phyloP scores from a whole-genome alignment of 106 monocot species.

The Dendrobium chrysotoxum region DNA sequence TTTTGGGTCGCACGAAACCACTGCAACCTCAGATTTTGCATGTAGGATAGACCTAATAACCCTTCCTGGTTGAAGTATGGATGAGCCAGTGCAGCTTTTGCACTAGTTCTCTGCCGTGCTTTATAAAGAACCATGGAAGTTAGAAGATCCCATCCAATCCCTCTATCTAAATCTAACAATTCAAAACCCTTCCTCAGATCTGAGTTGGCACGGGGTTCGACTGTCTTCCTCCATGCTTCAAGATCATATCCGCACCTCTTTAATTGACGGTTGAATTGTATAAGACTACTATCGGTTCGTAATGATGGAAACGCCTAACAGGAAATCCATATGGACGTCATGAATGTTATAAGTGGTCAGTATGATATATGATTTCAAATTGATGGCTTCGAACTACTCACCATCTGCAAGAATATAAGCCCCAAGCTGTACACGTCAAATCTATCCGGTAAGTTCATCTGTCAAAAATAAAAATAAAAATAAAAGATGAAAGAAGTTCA shows the following conservation, averaged over 20 bases:
- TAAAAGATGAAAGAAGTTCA: not conserved
- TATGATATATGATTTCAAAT: not conserved
- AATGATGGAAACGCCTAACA: constrained; percentile 75
- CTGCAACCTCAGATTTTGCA: constrained; percentile 83
- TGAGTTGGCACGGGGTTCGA: constrained; percentile 69
- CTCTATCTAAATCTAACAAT: constrained; percentile 70
- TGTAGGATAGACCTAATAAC: constrained; percentile 70
- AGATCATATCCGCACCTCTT: constrained; percentile 82
- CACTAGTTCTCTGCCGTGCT: constrained; percentile 84
- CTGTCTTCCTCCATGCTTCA: constrained; percentile 57
- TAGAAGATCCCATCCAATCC: constrained; percentile 90
- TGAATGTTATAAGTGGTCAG: not conserved
- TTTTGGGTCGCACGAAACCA: constrained; percentile 84
- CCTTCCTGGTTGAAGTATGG: constrained; percentile 92
- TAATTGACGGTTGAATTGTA: constrained; percentile 92
- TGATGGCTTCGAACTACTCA: constrained; percentile 18
- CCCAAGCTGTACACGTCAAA: constrained; percentile 97
- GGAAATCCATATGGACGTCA: not conserved
- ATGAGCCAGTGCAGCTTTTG: constrained; percentile 81
- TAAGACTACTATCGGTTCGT: constrained; percentile 63
- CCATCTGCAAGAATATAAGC: constrained; percentile 96
- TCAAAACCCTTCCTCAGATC: constrained; percentile 80
- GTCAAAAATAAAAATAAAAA: constrained; percentile 12
- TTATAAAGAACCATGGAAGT: constrained; percentile 88
- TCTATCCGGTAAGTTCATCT: constrained; percentile 96